phyloP scores from a whole-genome alignment of 495 filamentous ascomycete genomes.

The Xylaria intraflava region DNA sequence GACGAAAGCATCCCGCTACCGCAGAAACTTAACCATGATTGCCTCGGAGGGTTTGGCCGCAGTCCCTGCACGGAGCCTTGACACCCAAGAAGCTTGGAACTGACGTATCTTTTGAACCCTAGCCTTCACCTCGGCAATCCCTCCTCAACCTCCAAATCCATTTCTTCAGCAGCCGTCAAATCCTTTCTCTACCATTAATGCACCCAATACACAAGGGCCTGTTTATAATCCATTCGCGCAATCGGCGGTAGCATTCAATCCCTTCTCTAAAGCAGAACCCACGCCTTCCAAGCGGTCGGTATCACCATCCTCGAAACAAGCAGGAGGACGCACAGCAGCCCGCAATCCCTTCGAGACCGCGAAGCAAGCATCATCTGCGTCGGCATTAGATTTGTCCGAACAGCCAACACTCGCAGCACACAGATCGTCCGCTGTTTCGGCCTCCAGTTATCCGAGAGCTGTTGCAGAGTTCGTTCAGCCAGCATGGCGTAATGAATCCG shows the following conservation, averaged over 20 bases:
- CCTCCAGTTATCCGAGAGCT: not conserved
- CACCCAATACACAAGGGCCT: slow-evolving; percentile 10
- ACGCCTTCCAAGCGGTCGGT: slow-evolving; percentile 2
- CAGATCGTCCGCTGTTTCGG: not conserved
- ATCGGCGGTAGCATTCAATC: slow-evolving; percentile 8
- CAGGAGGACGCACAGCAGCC: not conserved
- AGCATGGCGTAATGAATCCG: slow-evolving; percentile 17
- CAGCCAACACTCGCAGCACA: not conserved
- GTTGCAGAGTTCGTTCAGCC: slow-evolving; percentile 17
- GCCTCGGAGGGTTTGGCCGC: not conserved
- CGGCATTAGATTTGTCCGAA: not conserved
- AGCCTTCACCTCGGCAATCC: slow-evolving; percentile 17
- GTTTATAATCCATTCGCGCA: slow-evolving; percentile 14
- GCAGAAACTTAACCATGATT: not conserved
- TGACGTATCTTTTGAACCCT: slow-evolving; percentile 22
- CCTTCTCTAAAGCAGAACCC: slow-evolving; percentile 14
- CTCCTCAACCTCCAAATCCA: slow-evolving; percentile 11
- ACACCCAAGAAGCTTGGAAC: slow-evolving; percentile 4
- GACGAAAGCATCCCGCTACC: not conserved
- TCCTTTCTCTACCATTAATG: slow-evolving; percentile 8
- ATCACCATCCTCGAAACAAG: slow-evolving; percentile 12
- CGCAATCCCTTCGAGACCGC: not conserved
- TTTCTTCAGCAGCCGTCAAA: slow-evolving; percentile 13
- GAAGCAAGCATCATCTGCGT: not conserved
- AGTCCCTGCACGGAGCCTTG: not conserved